Evolutionary conservation across 495 filamentous ascomycete species (phyloP), one percentile per base, ranked within the genome.

Genomic region (Cladorrhinum samala): DNA sequence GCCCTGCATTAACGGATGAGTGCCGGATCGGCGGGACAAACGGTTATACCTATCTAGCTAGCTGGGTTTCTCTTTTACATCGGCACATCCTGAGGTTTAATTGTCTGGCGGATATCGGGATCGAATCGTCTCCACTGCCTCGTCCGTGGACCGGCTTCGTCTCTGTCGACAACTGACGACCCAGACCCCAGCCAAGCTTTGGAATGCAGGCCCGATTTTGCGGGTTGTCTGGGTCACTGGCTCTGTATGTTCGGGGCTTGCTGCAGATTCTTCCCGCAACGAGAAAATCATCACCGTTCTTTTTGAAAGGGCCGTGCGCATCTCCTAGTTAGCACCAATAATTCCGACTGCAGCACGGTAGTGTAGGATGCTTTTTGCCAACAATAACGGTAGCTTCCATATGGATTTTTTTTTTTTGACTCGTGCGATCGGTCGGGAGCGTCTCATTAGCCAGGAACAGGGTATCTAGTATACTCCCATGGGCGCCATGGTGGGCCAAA

Each of bases 181-280:
- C 21, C 41, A 51, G 24, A 41, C 56, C 56, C 56, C 14, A 47
- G 47, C 41, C 43, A 18, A 36, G 20, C 40, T 11, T 43, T 36
- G 46, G 55, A 50, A 43, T 42, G 25, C 49, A 57, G 55, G 55
- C 49, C 55, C 55, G 55, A 54, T 20, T 53, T 58, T 49, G 56
- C 56, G 50, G 46, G 46, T 25, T 44, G 50, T 50, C 49, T 53
- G 38, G 39, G 49, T 43, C 21, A 21, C 40, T 19, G 38, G 24
- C 23, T 20, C 19, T 4, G 40, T 14, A 33, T 50, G 18, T 36
- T 38, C 37, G 36, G 43, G 33, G 52, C 52, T 17, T 17, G 20
- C 21, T 24, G 18, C 18, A 33, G 27, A 21, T 19, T 13, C 42
- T 45, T 23, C 19, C 19, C 5, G 18, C 42, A 19, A 21, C 42